Percentiles rank a stretch among this genome's conserved stretches.
Evolutionary conservation across 1,139 yeast species (phyloP).

Genomic region (Hyphopichia fennica): DNA sequence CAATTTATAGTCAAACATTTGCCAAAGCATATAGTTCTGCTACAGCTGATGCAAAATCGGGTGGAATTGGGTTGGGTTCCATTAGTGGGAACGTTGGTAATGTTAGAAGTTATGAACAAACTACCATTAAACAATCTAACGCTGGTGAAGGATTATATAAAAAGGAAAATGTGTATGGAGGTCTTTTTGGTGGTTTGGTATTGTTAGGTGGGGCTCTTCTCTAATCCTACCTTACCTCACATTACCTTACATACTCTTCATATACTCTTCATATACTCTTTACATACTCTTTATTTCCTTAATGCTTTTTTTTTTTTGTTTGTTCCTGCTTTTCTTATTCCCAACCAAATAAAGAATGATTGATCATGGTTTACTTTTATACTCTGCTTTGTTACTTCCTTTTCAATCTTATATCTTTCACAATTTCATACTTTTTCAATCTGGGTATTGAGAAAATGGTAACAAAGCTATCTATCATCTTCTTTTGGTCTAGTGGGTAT

Average conservation of each 20-base stretch:
- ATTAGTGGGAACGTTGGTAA: constrained; percentile 35
- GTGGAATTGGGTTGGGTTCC: constrained; percentile 40
- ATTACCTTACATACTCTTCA: not conserved
- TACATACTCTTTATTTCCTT: not conserved
- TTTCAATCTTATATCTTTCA: too few relatives aligned
- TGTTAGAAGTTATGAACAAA: constrained; percentile 29
- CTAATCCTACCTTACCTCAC: not conserved
- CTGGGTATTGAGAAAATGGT: too few relatives aligned
- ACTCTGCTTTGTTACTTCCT: too few relatives aligned
- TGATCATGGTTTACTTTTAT: too few relatives aligned
- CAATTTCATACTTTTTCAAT: too few relatives aligned
- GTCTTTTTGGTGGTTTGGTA: constrained; percentile 13
- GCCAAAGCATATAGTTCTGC: constrained; percentile 22
- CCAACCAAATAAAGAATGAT: too few relatives aligned
- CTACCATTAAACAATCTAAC: constrained; percentile 19
- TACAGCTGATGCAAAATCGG: constrained; percentile 23
- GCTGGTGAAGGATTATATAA: constrained; percentile 3
- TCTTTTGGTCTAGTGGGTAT: too few relatives aligned
- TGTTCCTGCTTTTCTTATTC: not conserved
- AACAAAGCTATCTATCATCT: too few relatives aligned
- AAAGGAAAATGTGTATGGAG: constrained; percentile 11
- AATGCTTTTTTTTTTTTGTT: not conserved
- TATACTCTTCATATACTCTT: not conserved
- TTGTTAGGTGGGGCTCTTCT: constrained; percentile 13
- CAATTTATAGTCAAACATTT: constrained; percentile 34